Evolutionary conservation across 2,329 filamentous ascomycete species (phyloP).

Genomic region (Pseudohalonectria lignicola): DNA sequence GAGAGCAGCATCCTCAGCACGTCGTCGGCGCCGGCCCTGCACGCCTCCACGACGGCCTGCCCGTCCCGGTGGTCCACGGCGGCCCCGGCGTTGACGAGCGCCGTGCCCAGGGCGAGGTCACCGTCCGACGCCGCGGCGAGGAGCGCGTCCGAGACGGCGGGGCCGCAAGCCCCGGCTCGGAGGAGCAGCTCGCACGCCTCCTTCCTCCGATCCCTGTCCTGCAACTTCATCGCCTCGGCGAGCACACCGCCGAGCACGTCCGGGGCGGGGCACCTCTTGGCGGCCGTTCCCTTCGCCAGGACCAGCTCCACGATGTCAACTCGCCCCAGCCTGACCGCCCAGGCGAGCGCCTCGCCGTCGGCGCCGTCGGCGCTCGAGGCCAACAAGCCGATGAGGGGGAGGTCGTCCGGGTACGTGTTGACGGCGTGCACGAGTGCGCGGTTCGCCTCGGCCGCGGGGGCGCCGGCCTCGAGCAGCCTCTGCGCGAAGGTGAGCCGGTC

Average conservation of each 20-base stretch:
- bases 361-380: constrained; percentile 34
- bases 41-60: constrained; percentile 43
- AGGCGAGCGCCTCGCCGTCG: constrained; percentile 35
- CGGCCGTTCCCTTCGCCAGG: constrained; percentile 21
- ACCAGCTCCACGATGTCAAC: constrained; percentile 34
- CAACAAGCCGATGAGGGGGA: constrained; percentile 33
- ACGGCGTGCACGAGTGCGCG: constrained; percentile 41
- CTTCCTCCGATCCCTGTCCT: constrained; percentile 26
- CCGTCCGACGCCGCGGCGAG: constrained; percentile 40
- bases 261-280: constrained; percentile 22
- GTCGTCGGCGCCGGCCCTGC: constrained; percentile 34
- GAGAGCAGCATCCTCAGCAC: constrained; percentile 37
- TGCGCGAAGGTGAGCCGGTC: constrained; percentile 39
- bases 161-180: constrained; percentile 30
- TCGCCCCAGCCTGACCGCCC: constrained; percentile 33
- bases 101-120: constrained; percentile 36
- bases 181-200: constrained; percentile 34
- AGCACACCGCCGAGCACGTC: constrained; percentile 30
- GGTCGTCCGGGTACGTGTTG: constrained; percentile 32
- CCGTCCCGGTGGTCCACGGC: constrained; percentile 38
- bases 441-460: constrained; percentile 34
- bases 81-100: constrained; percentile 40
- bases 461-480: constrained; percentile 37
- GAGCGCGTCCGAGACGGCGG: constrained; percentile 36
- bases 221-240: constrained; percentile 27